These are phyloP conservation scores for Stemphylium beticola DNA, from an alignment of 2,329 filamentous ascomycete species.

Conservation along the genomic window DNA sequence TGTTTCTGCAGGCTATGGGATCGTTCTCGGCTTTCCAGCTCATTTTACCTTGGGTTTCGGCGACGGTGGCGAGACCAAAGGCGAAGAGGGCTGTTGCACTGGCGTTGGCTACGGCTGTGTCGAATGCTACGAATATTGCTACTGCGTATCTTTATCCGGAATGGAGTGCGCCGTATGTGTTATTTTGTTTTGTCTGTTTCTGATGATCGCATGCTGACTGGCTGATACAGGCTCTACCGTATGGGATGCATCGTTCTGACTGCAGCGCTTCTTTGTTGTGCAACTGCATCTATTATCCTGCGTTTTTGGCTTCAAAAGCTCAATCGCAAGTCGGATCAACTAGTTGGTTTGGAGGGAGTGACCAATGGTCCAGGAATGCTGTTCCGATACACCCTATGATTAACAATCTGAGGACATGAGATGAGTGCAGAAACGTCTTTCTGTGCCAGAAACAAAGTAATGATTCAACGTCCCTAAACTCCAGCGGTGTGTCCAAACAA, in stretches of 20 bases:
- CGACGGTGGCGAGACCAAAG: constrained; percentile 42
- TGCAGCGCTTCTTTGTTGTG: constrained; percentile 23
- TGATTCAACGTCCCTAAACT: too few species aligned
- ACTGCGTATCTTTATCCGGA: constrained; percentile 32
- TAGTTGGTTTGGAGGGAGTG: constrained; percentile 20
- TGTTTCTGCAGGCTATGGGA: constrained; percentile 57
- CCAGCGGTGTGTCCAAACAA: too few species aligned
- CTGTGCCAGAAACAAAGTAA: too few species aligned
- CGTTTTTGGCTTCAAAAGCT: constrained; percentile 26
- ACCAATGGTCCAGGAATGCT: constrained; percentile 15
- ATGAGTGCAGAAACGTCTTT: too few species aligned
- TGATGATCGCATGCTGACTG: neutral
- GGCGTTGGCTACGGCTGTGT: constrained; percentile 42
- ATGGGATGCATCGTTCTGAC: constrained; percentile 32
- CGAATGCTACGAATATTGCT: constrained; percentile 46
- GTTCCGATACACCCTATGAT: constrained; percentile 19
- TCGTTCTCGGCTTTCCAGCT: constrained; percentile 37
- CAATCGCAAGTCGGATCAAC: constrained; percentile 20
- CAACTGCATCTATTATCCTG: constrained; percentile 15
- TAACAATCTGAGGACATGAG: too few species aligned
- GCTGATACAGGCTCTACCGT: constrained; percentile 14
- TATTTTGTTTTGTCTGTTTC: neutral
- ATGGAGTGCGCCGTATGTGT: constrained; percentile 23
- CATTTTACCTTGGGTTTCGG: constrained; percentile 43
- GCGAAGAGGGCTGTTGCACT: constrained; percentile 42